A percentile compares a stretch with the other conserved stretches of the same genome.
phyloP scores from a whole-genome alignment of 805 yeast species.

The Wickerhamiella vanderwaltii region DNA sequence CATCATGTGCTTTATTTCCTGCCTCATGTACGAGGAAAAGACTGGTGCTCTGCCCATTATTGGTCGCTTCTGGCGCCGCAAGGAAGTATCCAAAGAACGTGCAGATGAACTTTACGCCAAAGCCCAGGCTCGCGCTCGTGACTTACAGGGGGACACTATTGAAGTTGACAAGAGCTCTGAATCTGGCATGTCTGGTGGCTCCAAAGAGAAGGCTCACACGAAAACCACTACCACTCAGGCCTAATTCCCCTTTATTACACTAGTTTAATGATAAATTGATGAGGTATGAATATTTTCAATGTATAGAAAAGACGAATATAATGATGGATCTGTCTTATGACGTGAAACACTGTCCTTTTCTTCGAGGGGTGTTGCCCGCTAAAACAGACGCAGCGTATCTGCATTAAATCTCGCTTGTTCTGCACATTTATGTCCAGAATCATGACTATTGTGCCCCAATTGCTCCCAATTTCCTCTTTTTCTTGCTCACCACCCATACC shows the following conservation, averaged over 20 bases:
- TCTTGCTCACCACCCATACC: too few species aligned
- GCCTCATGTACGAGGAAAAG: constrained; percentile 76
- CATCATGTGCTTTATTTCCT: constrained; percentile 40
- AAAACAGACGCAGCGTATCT: too few species aligned
- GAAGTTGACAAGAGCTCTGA: constrained; percentile 9
- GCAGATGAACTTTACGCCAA: constrained; percentile 26
- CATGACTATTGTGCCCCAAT: too few species aligned
- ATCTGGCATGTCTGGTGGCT: not conserved
- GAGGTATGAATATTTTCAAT: not conserved
- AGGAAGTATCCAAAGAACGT: constrained; percentile 27
- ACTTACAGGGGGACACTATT: constrained; percentile 12
- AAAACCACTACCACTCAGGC: not conserved
- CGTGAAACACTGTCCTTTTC: too few species aligned
- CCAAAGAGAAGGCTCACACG: not conserved
- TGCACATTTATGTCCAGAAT: too few species aligned
- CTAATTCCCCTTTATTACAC: not conserved
- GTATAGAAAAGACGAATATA: too few species aligned
- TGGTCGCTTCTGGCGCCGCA: constrained; percentile 35
- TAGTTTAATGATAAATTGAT: not conserved
- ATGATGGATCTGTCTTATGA: too few species aligned
- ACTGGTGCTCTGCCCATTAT: constrained; percentile 59
- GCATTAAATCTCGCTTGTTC: too few species aligned
- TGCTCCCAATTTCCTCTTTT: too few species aligned
- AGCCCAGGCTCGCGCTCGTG: constrained; percentile 19
- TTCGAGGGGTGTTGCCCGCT: too few species aligned